Percentiles rank a stretch among this genome's conserved stretches.
Conservation (phyloP, 2,329 filamentous ascomycete genomes). For the Cladophialophora exuberans region DNA sequence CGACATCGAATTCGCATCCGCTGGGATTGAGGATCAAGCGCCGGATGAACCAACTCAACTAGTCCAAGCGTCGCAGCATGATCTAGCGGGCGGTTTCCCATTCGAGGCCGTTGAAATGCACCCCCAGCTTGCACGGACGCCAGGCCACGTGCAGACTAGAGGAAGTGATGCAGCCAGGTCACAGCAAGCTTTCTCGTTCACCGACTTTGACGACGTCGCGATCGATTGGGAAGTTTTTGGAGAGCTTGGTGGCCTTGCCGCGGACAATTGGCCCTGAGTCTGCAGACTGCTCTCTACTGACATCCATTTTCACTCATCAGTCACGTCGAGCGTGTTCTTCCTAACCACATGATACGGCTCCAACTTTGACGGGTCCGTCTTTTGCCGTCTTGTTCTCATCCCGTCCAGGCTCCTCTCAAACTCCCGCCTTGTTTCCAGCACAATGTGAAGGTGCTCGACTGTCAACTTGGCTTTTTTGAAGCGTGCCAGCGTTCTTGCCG, state of each 20-base stretch:
- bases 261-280: too few species aligned
- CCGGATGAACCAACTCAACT: neutral
- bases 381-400: neutral
- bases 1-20: neutral
- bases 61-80: neutral
- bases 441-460: neutral
- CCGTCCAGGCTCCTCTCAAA: neutral
- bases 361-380: neutral
- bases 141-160: neutral
- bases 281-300: too few species aligned
- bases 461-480: neutral
- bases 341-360: neutral
- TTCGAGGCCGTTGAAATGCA: neutral
- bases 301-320: neutral
- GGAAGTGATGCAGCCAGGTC: neutral
- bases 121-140: neutral
- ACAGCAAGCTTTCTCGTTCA: conserved; percentile 9
- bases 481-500: neutral
- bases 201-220: conserved; percentile 16
- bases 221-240: conserved; percentile 21
- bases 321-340: neutral
- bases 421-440: neutral
- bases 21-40: neutral
- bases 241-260: too few species aligned
- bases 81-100: neutral